phyloP scores from a whole-genome alignment of 2,329 filamentous ascomycete genomes.

The Alternaria triticimaculans region DNA sequence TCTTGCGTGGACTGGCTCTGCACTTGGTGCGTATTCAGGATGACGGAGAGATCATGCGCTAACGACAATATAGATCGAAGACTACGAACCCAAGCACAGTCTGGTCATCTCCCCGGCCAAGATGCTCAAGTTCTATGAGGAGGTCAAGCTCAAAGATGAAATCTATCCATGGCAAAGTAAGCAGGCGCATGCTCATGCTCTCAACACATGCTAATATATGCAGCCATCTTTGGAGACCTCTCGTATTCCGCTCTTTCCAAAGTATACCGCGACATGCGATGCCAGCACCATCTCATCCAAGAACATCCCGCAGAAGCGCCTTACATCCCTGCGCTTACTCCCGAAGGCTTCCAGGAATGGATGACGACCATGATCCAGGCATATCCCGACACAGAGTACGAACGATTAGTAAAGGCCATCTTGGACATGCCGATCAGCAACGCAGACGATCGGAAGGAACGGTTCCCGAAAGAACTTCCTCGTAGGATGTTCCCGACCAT shows the following conservation, averaged over 20 bases:
- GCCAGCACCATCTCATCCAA: slow-evolving; percentile 58
- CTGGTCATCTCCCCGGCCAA: slow-evolving; percentile 79
- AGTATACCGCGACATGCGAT: slow-evolving; percentile 56
- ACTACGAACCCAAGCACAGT: slow-evolving; percentile 70
- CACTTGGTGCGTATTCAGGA: slow-evolving; percentile 66
- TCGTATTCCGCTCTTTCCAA: slow-evolving; percentile 50
- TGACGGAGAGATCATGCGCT: not conserved
- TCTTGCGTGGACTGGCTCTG: slow-evolving; percentile 74
- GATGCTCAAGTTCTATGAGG: slow-evolving; percentile 74
- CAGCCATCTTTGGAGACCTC: slow-evolving; percentile 54
- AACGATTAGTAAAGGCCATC: slow-evolving; percentile 72
- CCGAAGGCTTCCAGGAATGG: slow-evolving; percentile 63
- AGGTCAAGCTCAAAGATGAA: slow-evolving; percentile 69
- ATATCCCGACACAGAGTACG: slow-evolving; percentile 76
- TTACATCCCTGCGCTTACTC: slow-evolving; percentile 55
- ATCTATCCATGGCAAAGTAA: slow-evolving; percentile 72
- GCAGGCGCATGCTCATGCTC: slow-evolving; percentile 19
- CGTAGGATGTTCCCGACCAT: slow-evolving; percentile 71
- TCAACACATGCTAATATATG: slow-evolving; percentile 9
- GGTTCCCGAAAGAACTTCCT: slow-evolving; percentile 80
- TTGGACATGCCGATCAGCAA: slow-evolving; percentile 74
- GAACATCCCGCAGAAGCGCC: slow-evolving; percentile 51
- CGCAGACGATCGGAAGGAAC: slow-evolving; percentile 68
- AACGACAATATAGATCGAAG: slow-evolving; percentile 63
- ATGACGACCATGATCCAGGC: slow-evolving; percentile 75